phyloP scores from a whole-genome alignment of 169 alveolate species.

The Plasmodium knowlesi region DNA sequence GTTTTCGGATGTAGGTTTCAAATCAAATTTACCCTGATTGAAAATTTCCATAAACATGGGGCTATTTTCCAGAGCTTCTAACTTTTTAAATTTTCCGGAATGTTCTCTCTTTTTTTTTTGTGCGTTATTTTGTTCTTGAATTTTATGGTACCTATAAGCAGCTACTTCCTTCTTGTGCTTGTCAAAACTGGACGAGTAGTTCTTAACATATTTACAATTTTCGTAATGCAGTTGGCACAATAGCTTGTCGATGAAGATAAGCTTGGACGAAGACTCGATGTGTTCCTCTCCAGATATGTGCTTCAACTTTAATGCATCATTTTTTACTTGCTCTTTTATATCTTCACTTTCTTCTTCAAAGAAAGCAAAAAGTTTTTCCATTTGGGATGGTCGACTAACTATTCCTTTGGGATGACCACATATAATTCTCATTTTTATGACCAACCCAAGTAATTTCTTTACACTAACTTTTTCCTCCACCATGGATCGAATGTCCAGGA shows the following conservation, averaged over 20 bases:
- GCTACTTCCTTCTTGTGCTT: conserved; percentile 74
- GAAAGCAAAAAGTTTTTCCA: conserved; percentile 86
- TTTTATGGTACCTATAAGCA: conserved; percentile 36
- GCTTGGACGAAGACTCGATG: conserved; percentile 88
- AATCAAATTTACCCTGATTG: conserved; percentile 62
- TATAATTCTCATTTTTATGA: conserved; percentile 91
- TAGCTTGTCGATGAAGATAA: conserved; percentile 90
- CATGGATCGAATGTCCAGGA: conserved; percentile 84
- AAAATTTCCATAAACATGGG: conserved; percentile 69
- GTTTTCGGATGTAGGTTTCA: conserved; percentile 69
- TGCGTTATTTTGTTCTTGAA: conserved; percentile 62
- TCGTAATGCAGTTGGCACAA: conserved; percentile 89
- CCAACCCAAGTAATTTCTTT: conserved; percentile 89
- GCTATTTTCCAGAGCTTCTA: conserved; percentile 59
- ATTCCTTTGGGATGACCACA: conserved; percentile 92
- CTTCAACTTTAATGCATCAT: conserved; percentile 79
- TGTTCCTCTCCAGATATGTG: conserved; percentile 88
- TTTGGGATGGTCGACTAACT: conserved; percentile 86
- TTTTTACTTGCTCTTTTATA: conserved; percentile 76
- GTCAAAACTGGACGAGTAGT: conserved; percentile 45
- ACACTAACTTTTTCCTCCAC: conserved; percentile 87
- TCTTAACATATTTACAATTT: conserved; percentile 84
- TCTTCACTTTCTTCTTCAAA: conserved; percentile 82
- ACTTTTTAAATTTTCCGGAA: conserved; percentile 67
- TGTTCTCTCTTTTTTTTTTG: conserved; percentile 62